Percentiles rank a stretch among this genome's conserved stretches.
These are phyloP conservation scores for Moesziomyces sp. DNA, from an alignment of 1,284 basidiomycete species.

Conservation along the genomic window DNA sequence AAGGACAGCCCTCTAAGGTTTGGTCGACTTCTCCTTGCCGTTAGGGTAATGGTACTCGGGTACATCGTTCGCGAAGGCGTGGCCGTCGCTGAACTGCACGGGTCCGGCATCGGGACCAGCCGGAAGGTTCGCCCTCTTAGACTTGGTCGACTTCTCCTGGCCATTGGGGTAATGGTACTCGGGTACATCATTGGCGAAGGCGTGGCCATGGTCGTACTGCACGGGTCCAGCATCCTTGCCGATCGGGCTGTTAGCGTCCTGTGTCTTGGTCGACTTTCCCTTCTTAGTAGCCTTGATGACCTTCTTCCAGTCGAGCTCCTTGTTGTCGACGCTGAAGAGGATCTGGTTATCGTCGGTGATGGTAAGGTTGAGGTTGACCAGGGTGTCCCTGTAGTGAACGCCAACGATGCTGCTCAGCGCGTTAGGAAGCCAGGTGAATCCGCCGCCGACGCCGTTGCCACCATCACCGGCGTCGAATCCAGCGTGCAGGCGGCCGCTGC, in stretches of 20 bases:
- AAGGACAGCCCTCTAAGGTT: no score
- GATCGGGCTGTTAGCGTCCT: not conserved
- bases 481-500: conserved; percentile 16
- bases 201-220: not conserved
- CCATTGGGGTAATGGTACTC: not conserved
- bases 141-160: not conserved
- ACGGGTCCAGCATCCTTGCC: conserved; percentile 1
- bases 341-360: conserved; percentile 16
- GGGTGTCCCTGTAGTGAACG: conserved; percentile 8
- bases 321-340: conserved; percentile 18
- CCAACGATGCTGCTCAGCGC: conserved; percentile 14
- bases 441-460: conserved; percentile 20
- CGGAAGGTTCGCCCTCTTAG: not conserved
- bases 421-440: conserved; percentile 17
- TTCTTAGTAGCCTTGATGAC: conserved; percentile 1
- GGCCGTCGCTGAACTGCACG: not conserved
- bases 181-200: not conserved
- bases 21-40: no score
- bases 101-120: not conserved
- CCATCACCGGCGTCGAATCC: conserved; percentile 33
- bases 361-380: conserved; percentile 24
- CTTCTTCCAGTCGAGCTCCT: conserved; percentile 20
- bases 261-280: not conserved
- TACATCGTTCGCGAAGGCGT: not conserved
- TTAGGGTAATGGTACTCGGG: not conserved